A percentile compares a stretch with the other conserved stretches of the same genome.
These are phyloP conservation scores for Sphagnum fallax DNA, from an alignment of 228 moss, liverwort and hornwort genomes.

Conservation along the genomic window DNA sequence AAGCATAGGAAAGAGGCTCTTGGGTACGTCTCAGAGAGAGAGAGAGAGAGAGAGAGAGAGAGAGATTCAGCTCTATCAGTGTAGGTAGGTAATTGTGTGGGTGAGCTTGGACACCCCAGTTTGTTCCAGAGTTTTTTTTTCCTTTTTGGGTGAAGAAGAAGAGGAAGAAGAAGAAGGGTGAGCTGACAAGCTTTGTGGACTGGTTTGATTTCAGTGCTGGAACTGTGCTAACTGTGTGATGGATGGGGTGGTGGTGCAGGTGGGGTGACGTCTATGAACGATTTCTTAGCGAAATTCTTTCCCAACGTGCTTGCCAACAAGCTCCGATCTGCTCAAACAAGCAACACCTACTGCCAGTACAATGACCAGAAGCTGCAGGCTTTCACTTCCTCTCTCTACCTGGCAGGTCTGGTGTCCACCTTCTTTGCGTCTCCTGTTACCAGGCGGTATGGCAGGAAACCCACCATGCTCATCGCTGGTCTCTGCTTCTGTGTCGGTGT, in stretches of 20 bases:
- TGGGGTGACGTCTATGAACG: conserved; percentile 51
- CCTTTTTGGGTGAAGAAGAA: no score
- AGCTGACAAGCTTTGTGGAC: no score
- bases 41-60: no score
- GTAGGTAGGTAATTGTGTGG: no score
- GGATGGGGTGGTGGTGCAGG: conserved; percentile 13
- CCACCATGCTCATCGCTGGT: conserved; percentile 45
- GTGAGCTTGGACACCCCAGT: no score
- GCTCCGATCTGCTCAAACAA: accelerated
- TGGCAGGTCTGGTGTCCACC: conserved; percentile 46
- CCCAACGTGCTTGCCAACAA: conserved; percentile 15
- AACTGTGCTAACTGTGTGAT: background rate
- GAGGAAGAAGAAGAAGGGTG: no score
- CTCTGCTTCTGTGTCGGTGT: conserved; percentile 35
- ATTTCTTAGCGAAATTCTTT: conserved; percentile 40
- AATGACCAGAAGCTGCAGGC: conserved; percentile 48
- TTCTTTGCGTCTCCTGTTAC: conserved; percentile 46
- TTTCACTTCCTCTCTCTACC: conserved; percentile 59
- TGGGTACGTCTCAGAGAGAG: no score
- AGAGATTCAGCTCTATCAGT: no score
- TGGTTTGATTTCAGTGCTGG: no score
- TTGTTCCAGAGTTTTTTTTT: no score
- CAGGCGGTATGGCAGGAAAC: conserved; percentile 30
- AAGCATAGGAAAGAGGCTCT: no score
- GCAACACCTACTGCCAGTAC: conserved; percentile 32